Base-by-base conservation (phyloP, 805 yeast species). In the Starmerella roubikii region DNA sequence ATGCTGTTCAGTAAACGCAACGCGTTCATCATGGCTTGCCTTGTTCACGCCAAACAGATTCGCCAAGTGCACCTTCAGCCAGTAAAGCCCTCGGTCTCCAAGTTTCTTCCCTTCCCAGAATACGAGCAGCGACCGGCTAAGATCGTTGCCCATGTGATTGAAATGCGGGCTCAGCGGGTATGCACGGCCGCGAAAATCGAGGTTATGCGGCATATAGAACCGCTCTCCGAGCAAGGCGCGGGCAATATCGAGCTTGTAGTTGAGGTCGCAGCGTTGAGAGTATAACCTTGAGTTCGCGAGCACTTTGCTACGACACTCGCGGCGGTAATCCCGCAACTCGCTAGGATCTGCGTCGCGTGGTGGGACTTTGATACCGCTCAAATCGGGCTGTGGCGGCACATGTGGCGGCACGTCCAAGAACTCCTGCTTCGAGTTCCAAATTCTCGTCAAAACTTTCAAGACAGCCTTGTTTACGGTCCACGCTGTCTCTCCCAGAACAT, bases 211-310 rank as follows among this genome's bases (percentile, higher is more conserved):
- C 54, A 74, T 68, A 53, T 65, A 73, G 49, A 74, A 65, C 21
- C 64, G 56, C 46, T 74, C 80, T 3, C 79, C 78, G 20, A 79
- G 60, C 59, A 78, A 84, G 0, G 94, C 95, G 47, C 97, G 70
- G 0, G 98, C 97, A 54, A 91, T 84, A 58, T 91, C 98, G 37
- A 91, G 62, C 57, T 84, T 91, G 58, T 91, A 91, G 57, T 91
- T 88, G 46, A 82, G 68, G 59, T 86, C 96, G 63, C 98, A 91
- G 58, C 98, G 73, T 56, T 78, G 80, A 0, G 97, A 86, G 58
- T 91, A 74, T 45, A 70, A 66, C 18, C 78, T 65, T 10, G 80
- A 72, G 44, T 75, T 76, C 31, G 72, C 76, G 46, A 74, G 71
- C 17, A 75, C 67, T 8, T 72, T 51, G 27, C 64, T 66, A 40